Evolutionary conservation across 768 basidiomycete genomes (phyloP).

Genomic region (Pleurotus eryngii): DNA sequence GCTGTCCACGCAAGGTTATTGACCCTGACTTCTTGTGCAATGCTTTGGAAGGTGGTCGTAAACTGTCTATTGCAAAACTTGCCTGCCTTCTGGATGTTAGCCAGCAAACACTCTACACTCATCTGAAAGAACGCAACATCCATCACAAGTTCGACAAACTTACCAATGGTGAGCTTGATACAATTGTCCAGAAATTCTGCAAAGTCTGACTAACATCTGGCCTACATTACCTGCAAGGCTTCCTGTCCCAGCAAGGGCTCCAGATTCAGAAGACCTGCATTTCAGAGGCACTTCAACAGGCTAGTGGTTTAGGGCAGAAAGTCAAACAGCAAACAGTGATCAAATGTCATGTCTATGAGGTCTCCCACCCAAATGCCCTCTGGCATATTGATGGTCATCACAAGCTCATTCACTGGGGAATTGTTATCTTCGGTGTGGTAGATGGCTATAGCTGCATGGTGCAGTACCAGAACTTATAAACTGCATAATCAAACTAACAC

Average conservation of each 20-base stretch:
- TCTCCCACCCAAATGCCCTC: slow-evolving; percentile 19
- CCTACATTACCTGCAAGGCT: slow-evolving; percentile 24
- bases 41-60: neutral
- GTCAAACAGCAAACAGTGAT: slow-evolving; percentile 16
- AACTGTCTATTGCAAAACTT: neutral
- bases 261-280: slow-evolving; percentile 22
- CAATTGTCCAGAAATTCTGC: slow-evolving; percentile 2
- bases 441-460: slow-evolving; percentile 23
- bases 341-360: slow-evolving; percentile 14
- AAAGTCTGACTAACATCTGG: slow-evolving; percentile 18
- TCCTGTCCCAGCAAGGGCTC: slow-evolving; percentile 21
- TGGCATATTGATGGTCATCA: slow-evolving; percentile 36
- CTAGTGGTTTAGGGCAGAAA: slow-evolving; percentile 22
- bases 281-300: slow-evolving; percentile 15
- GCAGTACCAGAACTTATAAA: neutral
- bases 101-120: neutral
- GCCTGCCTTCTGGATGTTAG: slow-evolving; percentile 5
- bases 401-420: slow-evolving; percentile 27
- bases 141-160: neutral
- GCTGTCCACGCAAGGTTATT: slow-evolving; percentile 4
- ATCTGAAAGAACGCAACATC: slow-evolving; percentile 2
- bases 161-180: slow-evolving; percentile 4
- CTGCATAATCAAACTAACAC: slow-evolving; percentile 9
- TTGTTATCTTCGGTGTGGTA: slow-evolving; percentile 24
- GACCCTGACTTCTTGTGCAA: slow-evolving; percentile 1